These are phyloP conservation scores for Pachysandra terminalis DNA, from an alignment of 164 flowering plant genomes.

Conservation along the genomic window DNA sequence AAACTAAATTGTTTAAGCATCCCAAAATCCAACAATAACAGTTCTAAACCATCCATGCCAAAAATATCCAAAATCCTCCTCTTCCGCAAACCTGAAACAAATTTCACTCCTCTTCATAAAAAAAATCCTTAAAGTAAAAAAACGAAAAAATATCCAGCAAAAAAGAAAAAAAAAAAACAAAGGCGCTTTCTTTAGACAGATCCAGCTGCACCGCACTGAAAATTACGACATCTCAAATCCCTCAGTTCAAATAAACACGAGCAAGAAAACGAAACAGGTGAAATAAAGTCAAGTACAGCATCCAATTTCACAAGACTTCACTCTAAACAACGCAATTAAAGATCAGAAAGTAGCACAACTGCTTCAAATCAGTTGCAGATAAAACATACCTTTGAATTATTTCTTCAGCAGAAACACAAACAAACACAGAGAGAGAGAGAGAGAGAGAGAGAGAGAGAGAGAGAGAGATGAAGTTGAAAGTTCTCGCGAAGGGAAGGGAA, in stretches of 20 bases:
- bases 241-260: background rate
- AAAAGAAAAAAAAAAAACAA: background rate
- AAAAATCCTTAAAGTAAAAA: background rate
- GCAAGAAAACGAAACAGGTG: background rate
- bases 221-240: background rate
- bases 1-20: background rate
- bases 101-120: background rate
- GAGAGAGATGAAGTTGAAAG: background rate
- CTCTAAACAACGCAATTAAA: constrained; percentile 5
- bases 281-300: background rate
- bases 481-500: background rate
- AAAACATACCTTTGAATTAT: background rate
- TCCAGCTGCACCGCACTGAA: background rate
- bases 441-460: no score
- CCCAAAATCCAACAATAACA: background rate
- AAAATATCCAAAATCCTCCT: background rate
- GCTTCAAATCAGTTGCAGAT: background rate
- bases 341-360: background rate
- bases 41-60: background rate
- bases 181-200: constrained; percentile 5
- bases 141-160: no score
- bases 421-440: no score
- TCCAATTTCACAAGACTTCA: background rate
- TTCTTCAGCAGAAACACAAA: constrained; percentile 1
- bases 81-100: background rate